Evolutionary conservation across 352 stramenopile genomes (phyloP), one percentile per base, ranked within the genome.

Genomic region (Vaucheria bursata): DNA sequence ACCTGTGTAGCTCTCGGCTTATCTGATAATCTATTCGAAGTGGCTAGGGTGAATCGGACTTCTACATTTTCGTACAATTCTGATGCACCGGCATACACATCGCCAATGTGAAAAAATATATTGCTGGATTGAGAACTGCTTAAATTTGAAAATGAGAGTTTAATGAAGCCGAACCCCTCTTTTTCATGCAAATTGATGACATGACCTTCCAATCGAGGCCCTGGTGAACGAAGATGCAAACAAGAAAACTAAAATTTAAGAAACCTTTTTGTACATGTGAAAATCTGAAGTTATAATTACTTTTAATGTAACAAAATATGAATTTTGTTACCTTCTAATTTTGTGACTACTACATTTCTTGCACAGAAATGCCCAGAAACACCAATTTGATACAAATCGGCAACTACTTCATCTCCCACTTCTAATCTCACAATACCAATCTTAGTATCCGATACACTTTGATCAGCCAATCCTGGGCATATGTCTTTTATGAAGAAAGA

Each of bases 81-180:
- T 36, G 12, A 25, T 29, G 12, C 31, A 31, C 65, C 65, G 8
- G 18, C 4, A 35, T 45, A 72, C 6, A 72, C 65, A 40, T 72
- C 65, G 2, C 65, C 65, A 72, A 72, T 40, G 65, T 72, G 65
- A 40, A 72, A 72, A 35, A 72, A 72, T 29, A 72, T 35, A 38
- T 72, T 72, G 65, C 65, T 72, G 65, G 29, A 29, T 8, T 72
- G 36, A 35, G 31, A 40, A 6, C 12, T 35, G 8, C 12, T 35
- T 40, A 50, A 40, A 8, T 40, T 25, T 36, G 36, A 29, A 25
- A 31, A 35, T 32, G 65, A 72, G 3, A 35, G 65, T 35, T 72
- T 72, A 35, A 72, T 72, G 65, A 72, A 72, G 1, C 65, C 65
- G 40, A 72, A 72, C 6, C 65, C 65, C 31, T 72, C 65, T 2